Conservation (phyloP, 305 asterid genomes). For the Fraxinus nigra region DNA sequence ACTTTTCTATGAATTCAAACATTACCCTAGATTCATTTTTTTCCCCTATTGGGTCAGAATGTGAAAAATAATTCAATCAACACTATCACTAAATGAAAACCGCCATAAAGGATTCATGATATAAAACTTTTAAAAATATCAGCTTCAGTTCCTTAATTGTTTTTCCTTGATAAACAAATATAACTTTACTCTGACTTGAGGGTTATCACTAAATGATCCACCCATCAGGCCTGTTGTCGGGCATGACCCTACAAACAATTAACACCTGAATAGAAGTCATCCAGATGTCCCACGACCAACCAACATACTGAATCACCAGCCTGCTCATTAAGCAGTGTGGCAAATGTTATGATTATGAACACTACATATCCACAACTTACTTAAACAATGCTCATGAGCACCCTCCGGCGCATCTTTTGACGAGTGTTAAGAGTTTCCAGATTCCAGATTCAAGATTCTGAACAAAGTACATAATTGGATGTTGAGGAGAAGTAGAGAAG, state of each 20-base stretch:
- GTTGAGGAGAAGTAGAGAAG: neutral
- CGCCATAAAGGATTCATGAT: neutral
- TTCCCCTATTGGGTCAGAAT: neutral
- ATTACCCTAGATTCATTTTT: neutral
- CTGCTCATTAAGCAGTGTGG: neutral
- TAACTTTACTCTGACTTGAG: neutral
- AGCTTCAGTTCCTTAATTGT: neutral
- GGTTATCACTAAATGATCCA: neutral
- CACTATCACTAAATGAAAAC: neutral
- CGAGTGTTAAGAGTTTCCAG: neutral
- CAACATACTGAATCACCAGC: neutral
- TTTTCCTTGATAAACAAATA: neutral
- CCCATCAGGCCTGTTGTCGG: neutral
- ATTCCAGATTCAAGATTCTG: neutral
- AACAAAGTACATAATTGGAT: neutral
- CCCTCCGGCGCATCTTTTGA: neutral
- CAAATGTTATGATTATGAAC: neutral
- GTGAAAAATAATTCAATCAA: neutral
- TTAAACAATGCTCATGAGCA: neutral
- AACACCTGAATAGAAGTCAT: neutral
- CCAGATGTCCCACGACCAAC: neutral
- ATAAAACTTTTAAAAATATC: neutral
- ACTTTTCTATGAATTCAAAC: constrained; percentile 3
- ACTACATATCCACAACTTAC: neutral
- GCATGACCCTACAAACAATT: neutral